These are phyloP conservation scores for Coniella lustricola DNA, from an alignment of 2,329 filamentous ascomycete species.

Conservation along the genomic window DNA sequence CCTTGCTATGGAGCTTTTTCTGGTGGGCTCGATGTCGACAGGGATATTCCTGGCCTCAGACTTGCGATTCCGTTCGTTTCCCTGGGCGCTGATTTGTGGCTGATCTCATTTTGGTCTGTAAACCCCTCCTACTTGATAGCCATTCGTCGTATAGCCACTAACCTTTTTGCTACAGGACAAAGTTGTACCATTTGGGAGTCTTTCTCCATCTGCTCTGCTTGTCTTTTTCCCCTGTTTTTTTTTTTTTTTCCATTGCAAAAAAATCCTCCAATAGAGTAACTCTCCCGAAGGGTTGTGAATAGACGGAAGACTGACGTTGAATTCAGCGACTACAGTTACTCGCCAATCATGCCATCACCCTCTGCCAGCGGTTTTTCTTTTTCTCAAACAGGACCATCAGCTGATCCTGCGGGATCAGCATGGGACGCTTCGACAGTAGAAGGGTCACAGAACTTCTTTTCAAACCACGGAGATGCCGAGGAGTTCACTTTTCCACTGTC, in stretches of 20 bases:
- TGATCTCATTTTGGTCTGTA: constrained; percentile 32
- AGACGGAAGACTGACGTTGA: constrained; percentile 50
- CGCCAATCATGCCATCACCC: constrained; percentile 44
- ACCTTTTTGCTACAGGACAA: constrained; percentile 41
- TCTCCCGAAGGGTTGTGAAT: constrained; percentile 32
- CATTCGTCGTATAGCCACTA: constrained; percentile 24
- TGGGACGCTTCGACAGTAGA: constrained; percentile 49
- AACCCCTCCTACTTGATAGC: constrained; percentile 19
- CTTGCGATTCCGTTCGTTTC: background rate
- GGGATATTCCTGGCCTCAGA: constrained; percentile 7
- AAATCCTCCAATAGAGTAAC: constrained; percentile 17
- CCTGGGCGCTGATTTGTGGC: constrained; percentile 2
- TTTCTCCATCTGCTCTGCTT: constrained; percentile 22
- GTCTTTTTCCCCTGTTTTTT: constrained; percentile 25
- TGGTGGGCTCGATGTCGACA: background rate
- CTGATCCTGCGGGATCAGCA: constrained; percentile 45
- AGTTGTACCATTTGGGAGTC: constrained; percentile 38
- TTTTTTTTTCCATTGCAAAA: too few species aligned
- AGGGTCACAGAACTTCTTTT: constrained; percentile 54
- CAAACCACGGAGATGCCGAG: constrained; percentile 47
- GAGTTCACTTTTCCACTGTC: constrained; percentile 47
- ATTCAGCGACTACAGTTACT: constrained; percentile 50
- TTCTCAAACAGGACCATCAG: constrained; percentile 52
- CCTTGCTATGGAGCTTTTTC: background rate
- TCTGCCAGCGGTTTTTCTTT: constrained; percentile 49